Evolutionary conservation across 441 rosid species (phyloP).

Genomic region (Erysimum cheiri): DNA sequence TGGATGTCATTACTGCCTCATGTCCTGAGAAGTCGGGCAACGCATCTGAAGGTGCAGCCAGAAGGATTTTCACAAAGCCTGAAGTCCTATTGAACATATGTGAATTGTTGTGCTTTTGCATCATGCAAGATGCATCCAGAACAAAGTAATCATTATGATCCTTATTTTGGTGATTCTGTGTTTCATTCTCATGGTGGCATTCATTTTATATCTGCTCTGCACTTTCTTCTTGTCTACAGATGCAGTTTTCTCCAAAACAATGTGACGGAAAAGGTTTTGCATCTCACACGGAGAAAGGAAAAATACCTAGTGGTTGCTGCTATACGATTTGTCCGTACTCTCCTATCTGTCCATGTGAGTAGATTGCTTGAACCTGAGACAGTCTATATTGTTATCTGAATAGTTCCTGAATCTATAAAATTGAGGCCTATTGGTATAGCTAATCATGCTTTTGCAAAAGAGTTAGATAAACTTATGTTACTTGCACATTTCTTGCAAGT

Average conservation of each 20-base stretch:
- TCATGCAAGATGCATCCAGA: slow-evolving; percentile 92
- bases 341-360: slow-evolving; percentile 90
- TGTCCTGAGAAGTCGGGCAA: slow-evolving; percentile 61
- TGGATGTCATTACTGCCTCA: slow-evolving; percentile 86
- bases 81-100: slow-evolving; percentile 92
- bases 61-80: slow-evolving; percentile 69
- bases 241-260: slow-evolving; percentile 91
- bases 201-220: slow-evolving; percentile 29
- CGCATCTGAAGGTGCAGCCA: slow-evolving; percentile 54
- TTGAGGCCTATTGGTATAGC: slow-evolving; percentile 32
- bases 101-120: slow-evolving; percentile 96
- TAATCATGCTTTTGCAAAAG: neutral
- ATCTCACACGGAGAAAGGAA: slow-evolving; percentile 88
- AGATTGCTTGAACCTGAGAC: slow-evolving; percentile 29
- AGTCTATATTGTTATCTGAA: neutral
- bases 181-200: slow-evolving; percentile 28
- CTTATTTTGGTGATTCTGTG: slow-evolving; percentile 26
- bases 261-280: slow-evolving; percentile 83
- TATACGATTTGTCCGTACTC: slow-evolving; percentile 90
- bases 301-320: slow-evolving; percentile 98
- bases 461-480: slow-evolving; percentile 24
- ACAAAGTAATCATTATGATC: slow-evolving; percentile 68
- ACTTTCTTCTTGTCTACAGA: slow-evolving; percentile 60
- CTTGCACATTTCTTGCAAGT: slow-evolving; percentile 19
- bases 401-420: slow-evolving; percentile 19